Base-by-base conservation (phyloP, 768 basidiomycete species). In the Leccinum boreale region DNA sequence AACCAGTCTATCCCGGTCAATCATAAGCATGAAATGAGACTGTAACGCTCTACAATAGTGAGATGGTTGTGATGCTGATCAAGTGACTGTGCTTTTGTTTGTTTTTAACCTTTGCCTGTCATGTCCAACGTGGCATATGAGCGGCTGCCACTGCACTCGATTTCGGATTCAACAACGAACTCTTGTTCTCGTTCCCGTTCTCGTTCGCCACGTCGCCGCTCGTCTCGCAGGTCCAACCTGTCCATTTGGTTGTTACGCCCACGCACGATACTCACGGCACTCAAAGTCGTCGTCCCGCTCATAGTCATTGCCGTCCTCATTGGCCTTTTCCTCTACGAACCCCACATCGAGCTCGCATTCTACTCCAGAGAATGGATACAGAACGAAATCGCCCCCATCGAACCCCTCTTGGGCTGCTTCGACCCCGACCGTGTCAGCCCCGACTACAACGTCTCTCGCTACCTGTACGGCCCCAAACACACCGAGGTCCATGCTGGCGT, bases 261-360 rank as follows among this genome's bases (percentile, higher is more conserved):
- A 46, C 77, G 75, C 46, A 74, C 74, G 24, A 63, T 76, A 45
- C 57, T 76, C 35, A 65, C 64, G 17, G 60, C 80, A 21, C 70
- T 83, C 60, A 83, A 81, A 71, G 72, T 77, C 63, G 62, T 74
- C 14, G 51, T 84, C n/a, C 77, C 78, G 9, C 57, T 73, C 21
- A 47, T 63, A 42, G 58, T 67, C 49, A 21, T 82, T 45, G 59
- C 78, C 58, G 55, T 85, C 26, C 59, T 84, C 26, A 64, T 81
- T n/a, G 78, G 77, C 0, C 72, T 85, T 51, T 79, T 82, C 65
- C 66, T 85, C 47, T 90, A 88, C 73, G 89, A 96, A 72, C 83
- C 91, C 3, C 93, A 97, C 73, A 74, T 97, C 65, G 94, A 97
- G 73, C 74, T 95, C 44, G 78, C 87, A 24, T 83, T 93, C 66